phyloP scores from a whole-genome alignment of 2,329 filamentous ascomycete species.

The Phialophora macrospora region DNA sequence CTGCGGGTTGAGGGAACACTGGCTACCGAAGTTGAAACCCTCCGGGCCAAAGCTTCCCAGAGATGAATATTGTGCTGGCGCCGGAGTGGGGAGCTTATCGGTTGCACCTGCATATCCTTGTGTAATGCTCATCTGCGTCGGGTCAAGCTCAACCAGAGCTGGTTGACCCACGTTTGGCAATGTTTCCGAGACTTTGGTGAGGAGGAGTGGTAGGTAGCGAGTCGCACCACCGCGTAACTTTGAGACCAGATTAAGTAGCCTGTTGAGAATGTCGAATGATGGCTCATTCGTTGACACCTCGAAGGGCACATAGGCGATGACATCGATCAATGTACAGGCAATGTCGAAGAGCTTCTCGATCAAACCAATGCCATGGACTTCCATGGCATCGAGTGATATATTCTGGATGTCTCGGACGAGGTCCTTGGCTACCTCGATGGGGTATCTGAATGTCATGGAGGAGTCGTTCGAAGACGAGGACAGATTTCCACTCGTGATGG shows the following conservation, averaged over 20 bases:
- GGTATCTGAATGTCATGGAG: constrained; percentile 67
- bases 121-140: constrained; percentile 28
- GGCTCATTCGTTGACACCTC: constrained; percentile 20
- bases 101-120: constrained; percentile 36
- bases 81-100: constrained; percentile 32
- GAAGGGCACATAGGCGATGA: constrained; percentile 65
- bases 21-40: background rate
- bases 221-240: constrained; percentile 75
- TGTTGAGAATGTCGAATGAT: constrained; percentile 74
- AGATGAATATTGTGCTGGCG: constrained; percentile 16
- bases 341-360: constrained; percentile 82
- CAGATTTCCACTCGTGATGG: constrained; percentile 69
- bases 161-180: constrained; percentile 54
- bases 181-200: constrained; percentile 75
- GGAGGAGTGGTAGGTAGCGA: constrained; percentile 75
- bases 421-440: constrained; percentile 66
- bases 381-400: constrained; percentile 73
- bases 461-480: constrained; percentile 64
- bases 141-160: background rate
- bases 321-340: constrained; percentile 72
- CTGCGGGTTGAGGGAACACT: background rate
- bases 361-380: constrained; percentile 75
- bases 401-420: constrained; percentile 69
- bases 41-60: constrained; percentile 4
- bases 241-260: constrained; percentile 70